Conservation (phyloP, 1,284 basidiomycete species). For the Ganoderma leucocontextum region DNA sequence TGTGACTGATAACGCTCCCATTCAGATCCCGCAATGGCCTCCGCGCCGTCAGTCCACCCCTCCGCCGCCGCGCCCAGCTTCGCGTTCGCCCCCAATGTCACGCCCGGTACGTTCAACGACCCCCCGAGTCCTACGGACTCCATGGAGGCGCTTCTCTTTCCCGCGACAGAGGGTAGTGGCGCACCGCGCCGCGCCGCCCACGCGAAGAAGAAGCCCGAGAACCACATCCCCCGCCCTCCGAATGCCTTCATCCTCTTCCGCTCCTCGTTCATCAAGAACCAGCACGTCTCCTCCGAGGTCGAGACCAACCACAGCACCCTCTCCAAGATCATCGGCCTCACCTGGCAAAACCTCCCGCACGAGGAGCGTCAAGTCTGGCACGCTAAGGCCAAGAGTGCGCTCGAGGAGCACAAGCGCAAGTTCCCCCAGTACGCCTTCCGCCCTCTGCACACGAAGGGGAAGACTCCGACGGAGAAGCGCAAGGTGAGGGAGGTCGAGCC, state of each 20-base stretch:
- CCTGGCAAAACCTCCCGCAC: constrained; percentile 75
- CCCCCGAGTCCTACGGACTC: constrained; percentile 43
- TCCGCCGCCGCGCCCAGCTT: constrained; percentile 49
- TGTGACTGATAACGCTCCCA: constrained; percentile 33
- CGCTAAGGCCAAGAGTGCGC: constrained; percentile 66
- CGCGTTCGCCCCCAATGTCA: constrained; percentile 66
- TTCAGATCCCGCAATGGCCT: constrained; percentile 46
- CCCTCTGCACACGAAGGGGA: constrained; percentile 59
- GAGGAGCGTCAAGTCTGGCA: constrained; percentile 79
- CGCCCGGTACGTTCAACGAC: constrained; percentile 68
- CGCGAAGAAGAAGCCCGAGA: constrained; percentile 71
- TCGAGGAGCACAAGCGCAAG: constrained; percentile 72
- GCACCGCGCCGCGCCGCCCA: constrained; percentile 47
- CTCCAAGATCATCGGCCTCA: constrained; percentile 58
- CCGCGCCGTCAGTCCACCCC: constrained; percentile 59
- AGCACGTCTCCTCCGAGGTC: constrained; percentile 77
- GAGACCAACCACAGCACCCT: constrained; percentile 85
- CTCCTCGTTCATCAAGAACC: constrained; percentile 84
- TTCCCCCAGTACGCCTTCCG: constrained; percentile 78
- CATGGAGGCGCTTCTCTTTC: constrained; percentile 52
- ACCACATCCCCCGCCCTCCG: constrained; percentile 90
- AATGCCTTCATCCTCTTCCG: constrained; percentile 97
- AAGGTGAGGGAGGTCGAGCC: constrained; percentile 73
- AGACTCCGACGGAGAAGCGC: constrained; percentile 57
- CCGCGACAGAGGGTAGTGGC: constrained; percentile 46